phyloP scores from a whole-genome alignment of 2,329 filamentous ascomycete genomes.

The Metarhizium anisopliae region DNA sequence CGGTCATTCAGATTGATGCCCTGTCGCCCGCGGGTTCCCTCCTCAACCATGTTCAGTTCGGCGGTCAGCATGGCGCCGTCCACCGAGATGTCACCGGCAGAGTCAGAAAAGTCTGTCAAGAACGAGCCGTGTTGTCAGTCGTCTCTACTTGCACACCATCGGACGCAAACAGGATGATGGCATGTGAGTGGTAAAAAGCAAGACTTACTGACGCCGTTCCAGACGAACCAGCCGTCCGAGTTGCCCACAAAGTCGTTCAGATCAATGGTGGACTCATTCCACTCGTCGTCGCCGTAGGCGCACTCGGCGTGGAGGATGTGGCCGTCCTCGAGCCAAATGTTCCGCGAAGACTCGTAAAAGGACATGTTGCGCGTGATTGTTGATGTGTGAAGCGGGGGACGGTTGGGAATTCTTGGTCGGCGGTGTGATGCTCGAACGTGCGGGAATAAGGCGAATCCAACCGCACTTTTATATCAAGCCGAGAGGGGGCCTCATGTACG shows the following conservation, averaged over 20 bases:
- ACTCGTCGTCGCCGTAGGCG: background rate
- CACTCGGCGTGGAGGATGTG: slow-evolving; percentile 8
- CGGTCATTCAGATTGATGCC: slow-evolving; percentile 8
- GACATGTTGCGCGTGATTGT: slow-evolving; percentile 4
- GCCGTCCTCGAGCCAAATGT: slow-evolving; percentile 4
- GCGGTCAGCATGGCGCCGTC: slow-evolving; percentile 1
- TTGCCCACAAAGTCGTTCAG: slow-evolving; percentile 10
- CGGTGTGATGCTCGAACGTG: background rate
- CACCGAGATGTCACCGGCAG: background rate
- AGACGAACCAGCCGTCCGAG: slow-evolving; percentile 9
- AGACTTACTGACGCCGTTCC: slow-evolving; percentile 10
- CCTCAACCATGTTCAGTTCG: slow-evolving; percentile 1
- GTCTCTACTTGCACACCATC: too few species aligned
- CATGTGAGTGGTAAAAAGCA: too few species aligned
- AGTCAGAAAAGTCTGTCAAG: slow-evolving; percentile 1
- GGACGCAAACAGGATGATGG: too few species aligned
- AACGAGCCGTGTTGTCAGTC: too few species aligned
- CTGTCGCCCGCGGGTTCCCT: slow-evolving; percentile 5
- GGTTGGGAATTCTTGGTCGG: too few species aligned
- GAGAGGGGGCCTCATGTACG: background rate
- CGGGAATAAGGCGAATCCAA: background rate
- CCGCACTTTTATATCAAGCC: background rate
- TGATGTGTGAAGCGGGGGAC: background rate
- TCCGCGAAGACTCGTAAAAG: slow-evolving; percentile 2
- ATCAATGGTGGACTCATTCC: slow-evolving; percentile 1